A percentile compares a stretch with the other conserved stretches of the same genome.
phyloP scores from a whole-genome alignment of 164 flowering plant genomes.

The Kingdonia uniflora region DNA sequence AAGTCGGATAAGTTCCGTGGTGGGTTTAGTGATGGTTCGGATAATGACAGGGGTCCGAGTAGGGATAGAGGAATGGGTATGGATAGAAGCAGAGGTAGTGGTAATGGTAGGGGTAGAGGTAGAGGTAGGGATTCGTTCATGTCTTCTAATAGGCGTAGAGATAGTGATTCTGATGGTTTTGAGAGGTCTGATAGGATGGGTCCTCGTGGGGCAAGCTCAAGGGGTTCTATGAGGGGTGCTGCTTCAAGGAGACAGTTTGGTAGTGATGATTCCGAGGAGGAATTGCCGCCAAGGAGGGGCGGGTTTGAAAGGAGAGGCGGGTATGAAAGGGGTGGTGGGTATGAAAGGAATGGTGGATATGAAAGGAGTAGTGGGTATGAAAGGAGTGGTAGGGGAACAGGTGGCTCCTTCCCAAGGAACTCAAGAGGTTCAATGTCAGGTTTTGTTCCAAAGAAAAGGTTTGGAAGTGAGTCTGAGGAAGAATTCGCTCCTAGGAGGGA shows the following conservation, averaged over 20 bases:
- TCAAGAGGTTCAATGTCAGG: too few relatives aligned
- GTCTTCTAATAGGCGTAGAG: slow-evolving; percentile 9
- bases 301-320: neutral
- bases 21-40: slow-evolving; percentile 15
- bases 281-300: slow-evolving; percentile 5
- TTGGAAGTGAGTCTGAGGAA: neutral
- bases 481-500: neutral
- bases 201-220: slow-evolving; percentile 1
- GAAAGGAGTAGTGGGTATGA: too few relatives aligned
- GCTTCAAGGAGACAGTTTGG: slow-evolving; percentile 4
- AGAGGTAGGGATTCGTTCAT: slow-evolving; percentile 4
- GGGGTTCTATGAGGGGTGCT: slow-evolving; percentile 5
- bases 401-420: too few relatives aligned
- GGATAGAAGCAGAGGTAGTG: slow-evolving; percentile 3
- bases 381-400: neutral
- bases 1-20: slow-evolving; percentile 27
- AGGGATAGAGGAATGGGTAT: too few relatives aligned
- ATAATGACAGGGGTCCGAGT: slow-evolving; percentile 9
- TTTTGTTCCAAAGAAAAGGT: neutral
- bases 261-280: slow-evolving; percentile 15
- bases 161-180: slow-evolving; percentile 14
- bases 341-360: too few relatives aligned
- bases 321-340: neutral
- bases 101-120: slow-evolving; percentile 11
- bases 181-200: neutral